A percentile compares a stretch with the other conserved stretches of the same genome.
Evolutionary conservation across 2,329 filamentous ascomycete species (phyloP).

Genomic region (Aspergillus glaucus): DNA sequence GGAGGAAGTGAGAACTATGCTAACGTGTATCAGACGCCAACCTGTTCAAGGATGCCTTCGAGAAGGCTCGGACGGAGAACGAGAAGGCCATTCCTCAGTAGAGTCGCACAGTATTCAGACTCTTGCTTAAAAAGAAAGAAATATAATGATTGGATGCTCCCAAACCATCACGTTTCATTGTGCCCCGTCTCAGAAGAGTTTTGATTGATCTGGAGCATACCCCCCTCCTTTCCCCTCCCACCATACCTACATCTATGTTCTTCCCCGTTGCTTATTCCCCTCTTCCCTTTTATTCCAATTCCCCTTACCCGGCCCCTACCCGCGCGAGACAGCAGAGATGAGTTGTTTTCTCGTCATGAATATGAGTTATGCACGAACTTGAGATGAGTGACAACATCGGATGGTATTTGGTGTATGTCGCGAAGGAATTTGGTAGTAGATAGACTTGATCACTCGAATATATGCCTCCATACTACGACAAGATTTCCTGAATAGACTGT

Average conservation of each 20-base stretch:
- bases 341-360: conserved; percentile 15
- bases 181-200: conserved; percentile 56
- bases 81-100: conserved; percentile 67
- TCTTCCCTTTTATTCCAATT: conserved; percentile 6
- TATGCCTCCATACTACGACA: conserved; percentile 18
- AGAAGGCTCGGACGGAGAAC: conserved; percentile 95
- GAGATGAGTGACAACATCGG: conserved; percentile 1
- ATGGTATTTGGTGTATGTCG: conserved; percentile 15
- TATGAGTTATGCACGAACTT: conserved; percentile 18
- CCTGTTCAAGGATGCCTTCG: conserved; percentile 93
- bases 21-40: conserved; percentile 67
- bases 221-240: conserved; percentile 3
- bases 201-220: neutral
- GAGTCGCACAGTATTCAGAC: conserved; percentile 4
- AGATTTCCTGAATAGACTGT: no score
- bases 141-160: no score
- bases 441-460: conserved; percentile 28
- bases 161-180: no score
- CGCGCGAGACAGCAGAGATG: conserved; percentile 23
- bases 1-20: neutral
- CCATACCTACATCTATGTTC: conserved; percentile 6
- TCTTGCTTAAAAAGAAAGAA: no score
- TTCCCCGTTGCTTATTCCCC: conserved; percentile 4
- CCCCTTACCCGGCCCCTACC: conserved; percentile 11
- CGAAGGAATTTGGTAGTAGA: conserved; percentile 24